Evolutionary conservation across 306 rosid genomes (phyloP).

Genomic region (Cicer cuneatum): DNA sequence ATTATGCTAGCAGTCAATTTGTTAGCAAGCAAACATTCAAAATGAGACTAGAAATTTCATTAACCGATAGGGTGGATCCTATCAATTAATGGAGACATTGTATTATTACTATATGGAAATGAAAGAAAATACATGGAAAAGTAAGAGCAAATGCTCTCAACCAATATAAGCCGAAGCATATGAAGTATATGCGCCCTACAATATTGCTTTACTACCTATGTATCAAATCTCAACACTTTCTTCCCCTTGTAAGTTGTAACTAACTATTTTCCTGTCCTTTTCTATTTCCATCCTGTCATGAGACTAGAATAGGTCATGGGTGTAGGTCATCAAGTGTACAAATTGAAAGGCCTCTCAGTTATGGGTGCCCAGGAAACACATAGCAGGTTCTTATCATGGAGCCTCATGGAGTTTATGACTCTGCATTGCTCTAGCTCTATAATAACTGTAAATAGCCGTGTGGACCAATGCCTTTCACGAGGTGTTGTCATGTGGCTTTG

Average conservation of each 20-base stretch:
- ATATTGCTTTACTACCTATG: conserved; percentile 3
- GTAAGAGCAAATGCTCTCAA: not conserved
- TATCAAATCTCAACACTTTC: not conserved
- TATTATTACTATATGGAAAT: no score
- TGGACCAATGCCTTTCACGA: not conserved
- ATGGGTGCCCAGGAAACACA: no score
- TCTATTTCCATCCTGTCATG: not conserved
- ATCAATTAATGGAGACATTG: no score
- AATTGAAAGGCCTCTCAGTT: not conserved
- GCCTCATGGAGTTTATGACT: not conserved
- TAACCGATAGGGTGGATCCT: not conserved
- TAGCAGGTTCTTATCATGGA: not conserved
- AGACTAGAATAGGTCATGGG: not conserved
- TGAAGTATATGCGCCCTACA: not conserved
- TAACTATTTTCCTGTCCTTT: not conserved
- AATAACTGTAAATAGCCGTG: not conserved
- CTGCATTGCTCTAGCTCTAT: not conserved
- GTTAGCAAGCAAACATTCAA: not conserved
- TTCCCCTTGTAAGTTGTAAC: not conserved
- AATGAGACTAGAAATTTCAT: not conserved
- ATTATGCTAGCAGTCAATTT: not conserved
- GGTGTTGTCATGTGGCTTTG: not conserved
- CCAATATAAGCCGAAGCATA: not conserved
- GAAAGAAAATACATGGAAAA: no score
- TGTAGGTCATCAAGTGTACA: not conserved